Conservation (phyloP, 2,329 filamentous ascomycete genomes). For the Fusarium sp. region DNA sequence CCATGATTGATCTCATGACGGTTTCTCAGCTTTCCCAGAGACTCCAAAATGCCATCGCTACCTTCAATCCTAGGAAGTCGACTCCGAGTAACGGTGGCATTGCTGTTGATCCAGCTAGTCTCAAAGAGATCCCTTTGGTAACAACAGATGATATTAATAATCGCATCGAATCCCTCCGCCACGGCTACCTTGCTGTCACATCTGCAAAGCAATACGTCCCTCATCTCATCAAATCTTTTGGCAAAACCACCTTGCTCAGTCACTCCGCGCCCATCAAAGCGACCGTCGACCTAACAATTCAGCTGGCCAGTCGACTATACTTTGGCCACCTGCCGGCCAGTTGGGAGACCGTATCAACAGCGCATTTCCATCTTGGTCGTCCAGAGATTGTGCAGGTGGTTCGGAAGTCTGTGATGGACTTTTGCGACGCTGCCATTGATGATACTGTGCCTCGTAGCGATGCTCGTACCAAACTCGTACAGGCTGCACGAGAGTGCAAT, state of each 20-base stretch:
- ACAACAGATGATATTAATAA: not conserved
- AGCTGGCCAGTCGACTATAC: slow-evolving; percentile 1
- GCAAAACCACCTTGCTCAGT: not conserved
- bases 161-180: not conserved
- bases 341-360: slow-evolving; percentile 11
- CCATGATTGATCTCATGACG: slow-evolving; percentile 11
- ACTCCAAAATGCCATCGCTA: not conserved
- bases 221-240: not conserved
- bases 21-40: slow-evolving; percentile 3
- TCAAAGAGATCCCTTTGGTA: not conserved
- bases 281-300: slow-evolving; percentile 1
- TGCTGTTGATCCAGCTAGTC: not conserved
- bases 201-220: slow-evolving; percentile 2
- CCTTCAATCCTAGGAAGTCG: no score
- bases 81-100: not conserved
- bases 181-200: not conserved
- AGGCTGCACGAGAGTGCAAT: slow-evolving; percentile 4
- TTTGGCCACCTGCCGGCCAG: slow-evolving; percentile 10
- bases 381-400: slow-evolving; percentile 5
- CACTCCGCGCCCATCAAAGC: slow-evolving; percentile 4
- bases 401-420: slow-evolving; percentile 1
- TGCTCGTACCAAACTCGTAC: not conserved
- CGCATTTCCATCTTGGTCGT: not conserved
- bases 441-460: not conserved
- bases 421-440: slow-evolving; percentile 3